Conservation (phyloP, 345 rosid genomes). For the Populus ilicifolia region DNA sequence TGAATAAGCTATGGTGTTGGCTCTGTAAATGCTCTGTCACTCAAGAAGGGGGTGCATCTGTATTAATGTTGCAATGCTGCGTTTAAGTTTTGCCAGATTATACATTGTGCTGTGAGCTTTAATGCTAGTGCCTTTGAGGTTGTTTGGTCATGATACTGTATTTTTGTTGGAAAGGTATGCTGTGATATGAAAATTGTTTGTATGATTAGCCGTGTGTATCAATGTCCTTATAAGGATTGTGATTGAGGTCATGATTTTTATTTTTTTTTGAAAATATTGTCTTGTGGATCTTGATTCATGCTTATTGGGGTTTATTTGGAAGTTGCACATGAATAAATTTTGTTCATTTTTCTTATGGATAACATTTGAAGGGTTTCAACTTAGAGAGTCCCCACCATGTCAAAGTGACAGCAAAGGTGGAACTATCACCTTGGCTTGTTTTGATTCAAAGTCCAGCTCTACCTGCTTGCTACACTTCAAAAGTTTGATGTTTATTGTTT, state of each 20-base stretch:
- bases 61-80: constrained; percentile 1
- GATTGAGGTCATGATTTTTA: neutral
- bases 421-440: neutral
- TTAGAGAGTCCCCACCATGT: neutral
- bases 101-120: neutral
- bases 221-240: neutral
- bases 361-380: neutral
- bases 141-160: neutral
- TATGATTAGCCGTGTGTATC: neutral
- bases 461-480: neutral
- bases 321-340: neutral
- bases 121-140: neutral
- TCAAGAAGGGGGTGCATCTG: neutral
- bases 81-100: neutral
- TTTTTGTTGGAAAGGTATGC: neutral
- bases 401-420: neutral
- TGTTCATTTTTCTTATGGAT: neutral
- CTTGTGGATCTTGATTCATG: neutral
- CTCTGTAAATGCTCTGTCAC: neutral
- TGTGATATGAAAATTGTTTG: neutral
- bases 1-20: neutral
- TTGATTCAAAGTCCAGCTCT: neutral
- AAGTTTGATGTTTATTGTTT: neutral
- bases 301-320: neutral
- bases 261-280: neutral